Evolutionary conservation across 2,329 filamentous ascomycete genomes (phyloP).

Genomic region (Teratosphaeria gauchensis): DNA sequence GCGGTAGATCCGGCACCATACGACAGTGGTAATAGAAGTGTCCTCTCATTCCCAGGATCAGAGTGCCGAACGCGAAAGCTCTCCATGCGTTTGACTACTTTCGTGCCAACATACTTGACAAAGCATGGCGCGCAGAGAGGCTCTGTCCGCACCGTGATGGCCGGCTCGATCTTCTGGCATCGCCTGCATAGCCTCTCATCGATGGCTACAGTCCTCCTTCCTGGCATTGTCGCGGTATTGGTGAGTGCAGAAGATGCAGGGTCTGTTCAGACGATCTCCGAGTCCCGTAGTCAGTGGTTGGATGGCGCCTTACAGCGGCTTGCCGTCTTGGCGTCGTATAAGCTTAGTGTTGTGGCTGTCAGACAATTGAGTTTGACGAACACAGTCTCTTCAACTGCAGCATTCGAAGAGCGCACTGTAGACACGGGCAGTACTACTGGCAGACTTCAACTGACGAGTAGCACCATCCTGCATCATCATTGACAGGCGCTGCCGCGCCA

Average conservation of each 20-base stretch:
- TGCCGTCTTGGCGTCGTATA: background rate
- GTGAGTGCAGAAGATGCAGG: background rate
- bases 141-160: conserved; percentile 48
- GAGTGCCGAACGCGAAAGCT: conserved; percentile 46
- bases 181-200: conserved; percentile 40
- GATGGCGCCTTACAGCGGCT: background rate
- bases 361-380: too few species aligned
- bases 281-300: background rate
- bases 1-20: conserved; percentile 72
- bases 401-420: too few species aligned
- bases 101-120: conserved; percentile 63
- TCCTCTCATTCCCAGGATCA: conserved; percentile 36
- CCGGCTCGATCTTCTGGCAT: conserved; percentile 43
- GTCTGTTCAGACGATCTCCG: too few species aligned
- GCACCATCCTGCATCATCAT: background rate
- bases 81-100: conserved; percentile 70
- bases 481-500: background rate
- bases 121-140: conserved; percentile 65
- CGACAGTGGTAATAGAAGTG: conserved; percentile 69
- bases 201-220: conserved; percentile 8
- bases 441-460: background rate
- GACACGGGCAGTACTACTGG: background rate
- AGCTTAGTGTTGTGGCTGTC: too few species aligned
- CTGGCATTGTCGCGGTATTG: conserved; percentile 15
- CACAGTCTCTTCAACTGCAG: too few species aligned